These are phyloP conservation scores for Clitocybe nebularis DNA, from an alignment of 1,284 basidiomycete species.

Conservation along the genomic window DNA sequence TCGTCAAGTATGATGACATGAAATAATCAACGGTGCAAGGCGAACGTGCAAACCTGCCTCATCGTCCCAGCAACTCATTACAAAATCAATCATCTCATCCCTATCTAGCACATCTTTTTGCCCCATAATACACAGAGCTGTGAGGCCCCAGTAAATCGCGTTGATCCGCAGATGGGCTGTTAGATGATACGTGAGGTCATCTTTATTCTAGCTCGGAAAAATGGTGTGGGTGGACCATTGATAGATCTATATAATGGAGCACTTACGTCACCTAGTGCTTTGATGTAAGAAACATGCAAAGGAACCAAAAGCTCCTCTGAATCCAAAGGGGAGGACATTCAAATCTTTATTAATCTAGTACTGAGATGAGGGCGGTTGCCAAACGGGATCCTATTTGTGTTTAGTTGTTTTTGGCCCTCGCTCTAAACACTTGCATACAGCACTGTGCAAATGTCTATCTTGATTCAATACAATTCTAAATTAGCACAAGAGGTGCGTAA, in stretches of 20 bases:
- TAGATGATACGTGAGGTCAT: conserved; percentile 90
- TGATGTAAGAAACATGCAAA: conserved; percentile 73
- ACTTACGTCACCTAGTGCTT: conserved; percentile 63
- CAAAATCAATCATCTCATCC: conserved; percentile 85
- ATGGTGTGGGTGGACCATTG: not conserved
- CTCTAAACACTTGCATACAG: too few species aligned
- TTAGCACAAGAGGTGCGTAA: too few species aligned
- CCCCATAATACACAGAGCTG: conserved; percentile 81
- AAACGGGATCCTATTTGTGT: too few species aligned
- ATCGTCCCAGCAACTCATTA: conserved; percentile 93
- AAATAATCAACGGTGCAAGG: too few species aligned
- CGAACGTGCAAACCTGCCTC: conserved; percentile 61
- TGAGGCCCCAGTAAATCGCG: conserved; percentile 95
- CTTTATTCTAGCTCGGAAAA: conserved; percentile 54
- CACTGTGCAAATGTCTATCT: too few species aligned
- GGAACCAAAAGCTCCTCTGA: conserved; percentile 28
- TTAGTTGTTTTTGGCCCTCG: too few species aligned
- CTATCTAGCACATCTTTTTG: conserved; percentile 74
- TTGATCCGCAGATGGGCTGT: conserved; percentile 94
- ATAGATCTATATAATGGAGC: not conserved
- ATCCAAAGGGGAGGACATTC: too few species aligned
- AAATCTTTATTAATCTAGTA: too few species aligned
- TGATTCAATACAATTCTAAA: too few species aligned
- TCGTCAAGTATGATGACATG: not conserved
- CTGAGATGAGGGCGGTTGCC: too few species aligned